phyloP scores from a whole-genome alignment of 1,284 basidiomycete genomes.

The Apiotrichum siamense region DNA sequence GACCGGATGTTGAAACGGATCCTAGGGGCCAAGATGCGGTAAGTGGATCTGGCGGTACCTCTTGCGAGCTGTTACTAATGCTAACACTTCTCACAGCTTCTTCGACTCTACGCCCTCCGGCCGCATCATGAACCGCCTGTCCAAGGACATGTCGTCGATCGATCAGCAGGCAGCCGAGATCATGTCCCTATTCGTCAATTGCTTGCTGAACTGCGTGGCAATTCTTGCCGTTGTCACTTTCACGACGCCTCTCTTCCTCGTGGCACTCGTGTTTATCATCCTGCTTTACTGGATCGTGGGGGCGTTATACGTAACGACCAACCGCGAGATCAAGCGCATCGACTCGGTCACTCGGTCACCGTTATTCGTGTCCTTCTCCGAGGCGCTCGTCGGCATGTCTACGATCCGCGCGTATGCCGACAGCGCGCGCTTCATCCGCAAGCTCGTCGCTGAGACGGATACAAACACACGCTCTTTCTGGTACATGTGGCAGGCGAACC shows the following conservation, averaged over 20 bases:
- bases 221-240: constrained; percentile 42
- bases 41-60: too few relatives aligned
- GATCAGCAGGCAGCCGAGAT: constrained; percentile 49
- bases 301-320: constrained; percentile 49
- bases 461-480: constrained; percentile 48
- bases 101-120: constrained; percentile 49
- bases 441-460: constrained; percentile 49
- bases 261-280: constrained; percentile 45
- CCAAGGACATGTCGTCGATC: constrained; percentile 51
- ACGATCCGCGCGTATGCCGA: constrained; percentile 54
- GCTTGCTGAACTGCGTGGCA: constrained; percentile 33
- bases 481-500: constrained; percentile 48
- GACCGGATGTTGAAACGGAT: constrained; percentile 36
- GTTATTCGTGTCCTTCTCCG: constrained; percentile 53
- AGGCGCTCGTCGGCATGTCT: constrained; percentile 48
- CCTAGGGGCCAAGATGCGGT: constrained; percentile 43
- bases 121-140: constrained; percentile 52
- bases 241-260: constrained; percentile 45
- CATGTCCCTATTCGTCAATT: constrained; percentile 43
- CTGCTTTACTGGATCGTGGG: constrained; percentile 49
- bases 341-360: constrained; percentile 53
- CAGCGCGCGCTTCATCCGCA: constrained; percentile 48
- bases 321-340: constrained; percentile 54
- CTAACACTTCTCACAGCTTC: constrained; percentile 24
- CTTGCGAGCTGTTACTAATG: neutral